These are phyloP conservation scores for Phialophora chinensis DNA, from an alignment of 2,329 filamentous ascomycete species.

Conservation along the genomic window DNA sequence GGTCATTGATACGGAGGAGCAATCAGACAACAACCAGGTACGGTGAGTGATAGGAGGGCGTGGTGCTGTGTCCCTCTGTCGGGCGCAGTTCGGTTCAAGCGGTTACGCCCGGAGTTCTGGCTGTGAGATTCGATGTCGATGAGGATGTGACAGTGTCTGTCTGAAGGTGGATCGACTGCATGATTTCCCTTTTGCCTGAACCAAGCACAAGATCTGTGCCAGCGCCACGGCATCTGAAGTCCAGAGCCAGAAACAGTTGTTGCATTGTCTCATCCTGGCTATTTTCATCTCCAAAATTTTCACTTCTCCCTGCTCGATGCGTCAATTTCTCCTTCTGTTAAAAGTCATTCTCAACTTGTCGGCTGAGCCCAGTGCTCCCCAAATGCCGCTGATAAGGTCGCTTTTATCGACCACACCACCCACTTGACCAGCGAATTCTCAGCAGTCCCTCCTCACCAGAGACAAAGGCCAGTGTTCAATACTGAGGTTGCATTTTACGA, in stretches of 20 bases:
- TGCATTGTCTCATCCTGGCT: conserved; percentile 8
- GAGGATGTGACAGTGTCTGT: not conserved
- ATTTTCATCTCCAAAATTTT: conserved; percentile 7
- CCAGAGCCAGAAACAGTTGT: conserved; percentile 4
- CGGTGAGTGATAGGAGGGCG: not conserved
- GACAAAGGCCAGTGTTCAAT: not conserved
- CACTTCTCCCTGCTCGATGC: conserved; percentile 1
- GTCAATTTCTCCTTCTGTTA: conserved; percentile 9
- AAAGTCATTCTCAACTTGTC: conserved; percentile 11
- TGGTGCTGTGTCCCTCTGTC: not conserved
- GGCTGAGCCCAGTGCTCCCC: conserved; percentile 4
- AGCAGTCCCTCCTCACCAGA: not conserved
- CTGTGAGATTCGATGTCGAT: not conserved
- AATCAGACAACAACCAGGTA: not conserved
- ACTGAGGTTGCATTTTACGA: not conserved
- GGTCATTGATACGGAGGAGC: not conserved
- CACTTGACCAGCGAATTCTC: not conserved
- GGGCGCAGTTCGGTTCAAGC: not conserved
- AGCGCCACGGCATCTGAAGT: conserved; percentile 3
- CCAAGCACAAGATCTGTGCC: conserved; percentile 3
- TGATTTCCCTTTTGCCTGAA: conserved; percentile 16
- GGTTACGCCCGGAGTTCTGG: conserved; percentile 2
- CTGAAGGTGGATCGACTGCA: conserved; percentile 3
- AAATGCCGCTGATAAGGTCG: conserved; percentile 21
- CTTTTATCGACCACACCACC: conserved; percentile 12